Evolutionary conservation across 352 stramenopile species (phyloP).

Genomic region (Phytophthora cryptogea): DNA sequence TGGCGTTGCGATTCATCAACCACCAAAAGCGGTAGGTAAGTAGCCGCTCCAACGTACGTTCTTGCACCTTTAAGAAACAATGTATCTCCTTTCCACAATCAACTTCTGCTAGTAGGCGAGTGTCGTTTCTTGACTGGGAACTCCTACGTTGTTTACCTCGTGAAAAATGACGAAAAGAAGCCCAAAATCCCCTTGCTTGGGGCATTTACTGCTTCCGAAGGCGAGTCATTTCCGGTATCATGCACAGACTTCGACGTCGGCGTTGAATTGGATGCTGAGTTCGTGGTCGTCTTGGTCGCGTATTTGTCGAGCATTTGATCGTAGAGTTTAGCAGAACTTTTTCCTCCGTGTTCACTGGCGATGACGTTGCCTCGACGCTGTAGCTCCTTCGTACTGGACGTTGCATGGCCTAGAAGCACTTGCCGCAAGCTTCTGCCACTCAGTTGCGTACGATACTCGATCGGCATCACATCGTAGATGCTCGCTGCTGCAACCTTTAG

Average conservation of each 20-base stretch:
- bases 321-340: not conserved
- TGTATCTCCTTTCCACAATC: not conserved
- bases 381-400: not conserved
- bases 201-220: not conserved
- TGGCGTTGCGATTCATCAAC: conserved; percentile 28
- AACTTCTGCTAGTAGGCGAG: not conserved
- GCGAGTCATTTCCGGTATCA: not conserved
- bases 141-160: not conserved
- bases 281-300: not conserved
- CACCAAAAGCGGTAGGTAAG: conserved; percentile 36
- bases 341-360: not conserved
- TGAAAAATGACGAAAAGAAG: not conserved
- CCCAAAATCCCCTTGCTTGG: not conserved
- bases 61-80: not conserved
- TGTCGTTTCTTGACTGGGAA: no score
- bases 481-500: not conserved
- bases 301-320: not conserved
- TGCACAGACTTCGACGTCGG: not conserved
- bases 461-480: not conserved
- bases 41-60: not conserved
- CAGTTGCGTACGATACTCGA: not conserved
- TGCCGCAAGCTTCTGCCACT: not conserved
- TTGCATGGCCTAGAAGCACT: not conserved
- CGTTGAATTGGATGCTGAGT: not conserved
- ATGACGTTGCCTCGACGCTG: not conserved